Conservation (phyloP, 129 eudicot genomes). For the carrot (Daucus carota) region DNA sequence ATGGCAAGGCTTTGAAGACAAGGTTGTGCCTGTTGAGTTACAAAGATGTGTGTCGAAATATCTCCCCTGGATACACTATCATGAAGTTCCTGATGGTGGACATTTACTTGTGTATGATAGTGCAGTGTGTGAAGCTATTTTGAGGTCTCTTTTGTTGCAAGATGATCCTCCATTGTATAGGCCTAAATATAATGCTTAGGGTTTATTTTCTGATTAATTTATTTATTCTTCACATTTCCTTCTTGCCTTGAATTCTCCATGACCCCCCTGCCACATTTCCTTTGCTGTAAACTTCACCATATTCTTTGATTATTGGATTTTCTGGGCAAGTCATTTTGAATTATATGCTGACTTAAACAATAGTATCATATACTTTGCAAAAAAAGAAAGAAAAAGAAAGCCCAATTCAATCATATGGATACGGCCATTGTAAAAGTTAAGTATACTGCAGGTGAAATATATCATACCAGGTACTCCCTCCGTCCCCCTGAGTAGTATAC, state of each 20-base stretch:
- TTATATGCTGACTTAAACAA: too few species aligned
- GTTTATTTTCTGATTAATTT: background rate
- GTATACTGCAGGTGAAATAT: slow-evolving; percentile 45
- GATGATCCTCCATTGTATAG: slow-evolving; percentile 68
- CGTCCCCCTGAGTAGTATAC: too few species aligned
- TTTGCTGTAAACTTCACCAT: background rate
- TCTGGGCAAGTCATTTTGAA: too few species aligned
- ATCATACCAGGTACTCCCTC: slow-evolving; percentile 55
- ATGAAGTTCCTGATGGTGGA: slow-evolving; percentile 91
- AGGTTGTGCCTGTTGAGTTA: slow-evolving; percentile 64
- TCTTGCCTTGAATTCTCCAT: background rate
- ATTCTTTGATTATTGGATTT: too few species aligned
- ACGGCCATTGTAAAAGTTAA: slow-evolving; percentile 58
- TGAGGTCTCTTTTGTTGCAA: slow-evolving; percentile 80
- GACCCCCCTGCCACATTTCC: background rate
- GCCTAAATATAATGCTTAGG: slow-evolving; percentile 28
- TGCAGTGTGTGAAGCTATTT: slow-evolving; percentile 75
- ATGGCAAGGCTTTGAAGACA: slow-evolving; percentile 89
- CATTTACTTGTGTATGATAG: slow-evolving; percentile 85
- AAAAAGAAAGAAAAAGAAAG: too few species aligned
- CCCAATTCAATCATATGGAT: too few species aligned
- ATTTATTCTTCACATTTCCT: background rate
- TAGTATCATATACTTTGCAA: too few species aligned
- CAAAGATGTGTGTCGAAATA: slow-evolving; percentile 52
- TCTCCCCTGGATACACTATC: slow-evolving; percentile 85